phyloP scores from a whole-genome alignment of 1,284 basidiomycete genomes.

The Trichosporon asahii region DNA sequence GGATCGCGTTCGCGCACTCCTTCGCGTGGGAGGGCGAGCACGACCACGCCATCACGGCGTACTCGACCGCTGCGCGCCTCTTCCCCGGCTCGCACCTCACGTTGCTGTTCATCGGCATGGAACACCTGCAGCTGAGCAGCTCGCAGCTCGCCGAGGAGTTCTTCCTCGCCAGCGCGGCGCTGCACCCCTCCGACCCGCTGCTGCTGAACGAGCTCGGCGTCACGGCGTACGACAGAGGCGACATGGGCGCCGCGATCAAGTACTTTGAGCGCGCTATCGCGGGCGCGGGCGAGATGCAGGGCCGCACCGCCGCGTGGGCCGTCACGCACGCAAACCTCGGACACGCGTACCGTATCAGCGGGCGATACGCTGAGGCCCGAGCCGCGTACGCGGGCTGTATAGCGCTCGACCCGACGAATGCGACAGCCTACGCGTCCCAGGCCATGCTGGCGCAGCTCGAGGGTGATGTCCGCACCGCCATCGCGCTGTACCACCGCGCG shows the following conservation, averaged over 20 bases:
- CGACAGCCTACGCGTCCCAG: conserved; percentile 73
- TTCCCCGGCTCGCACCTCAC: conserved; percentile 94
- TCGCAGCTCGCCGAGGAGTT: conserved; percentile 79
- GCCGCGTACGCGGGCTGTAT: conserved; percentile 69
- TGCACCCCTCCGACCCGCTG: conserved; percentile 83
- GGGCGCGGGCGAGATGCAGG: conserved; percentile 74
- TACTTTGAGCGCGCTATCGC: conserved; percentile 71
- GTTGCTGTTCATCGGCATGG: conserved; percentile 95
- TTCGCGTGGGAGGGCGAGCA: conserved; percentile 97
- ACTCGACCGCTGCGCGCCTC: conserved; percentile 90
- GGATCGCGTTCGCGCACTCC: conserved; percentile 96
- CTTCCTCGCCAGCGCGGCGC: conserved; percentile 69
- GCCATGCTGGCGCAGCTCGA: conserved; percentile 77
- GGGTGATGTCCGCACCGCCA: conserved; percentile 69
- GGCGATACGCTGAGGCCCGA: conserved; percentile 68
- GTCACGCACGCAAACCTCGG: conserved; percentile 87
- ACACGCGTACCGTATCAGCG: conserved; percentile 74
- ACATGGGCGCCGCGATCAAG: conserved; percentile 65
- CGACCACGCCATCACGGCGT: conserved; percentile 96
- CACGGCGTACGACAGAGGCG: conserved; percentile 78
- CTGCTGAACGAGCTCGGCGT: conserved; percentile 90
- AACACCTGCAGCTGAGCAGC: conserved; percentile 88
- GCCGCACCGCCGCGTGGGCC: conserved; percentile 75
- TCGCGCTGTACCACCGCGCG: conserved; percentile 84
- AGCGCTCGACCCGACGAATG: conserved; percentile 72